Conservation (phyloP, 2,329 filamentous ascomycete genomes). For the Laburnicola sp. region DNA sequence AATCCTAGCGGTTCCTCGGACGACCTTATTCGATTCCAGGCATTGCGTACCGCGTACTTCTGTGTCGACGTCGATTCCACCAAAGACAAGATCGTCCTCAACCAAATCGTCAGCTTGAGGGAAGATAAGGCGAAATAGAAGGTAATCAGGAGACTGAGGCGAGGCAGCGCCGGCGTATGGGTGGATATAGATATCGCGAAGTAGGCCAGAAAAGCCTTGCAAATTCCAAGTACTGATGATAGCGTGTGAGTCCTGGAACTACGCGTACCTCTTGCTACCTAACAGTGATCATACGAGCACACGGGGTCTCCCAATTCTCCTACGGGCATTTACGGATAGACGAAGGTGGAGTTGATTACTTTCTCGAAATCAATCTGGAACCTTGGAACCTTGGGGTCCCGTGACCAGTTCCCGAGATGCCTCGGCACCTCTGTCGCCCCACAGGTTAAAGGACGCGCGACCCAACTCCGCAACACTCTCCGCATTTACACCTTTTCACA, state of each 20-base stretch:
- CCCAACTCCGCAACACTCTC: conserved; percentile 2
- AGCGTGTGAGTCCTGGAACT: no score
- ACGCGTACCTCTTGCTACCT: no score
- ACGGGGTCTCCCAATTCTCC: no score
- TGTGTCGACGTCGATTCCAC: conserved; percentile 73
- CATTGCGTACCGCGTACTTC: conserved; percentile 85
- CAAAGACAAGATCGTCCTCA: conserved; percentile 77
- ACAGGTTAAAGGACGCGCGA: conserved; percentile 1
- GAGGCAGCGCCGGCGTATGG: no score
- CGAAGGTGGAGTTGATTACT: no score
- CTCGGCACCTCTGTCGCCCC: conserved; percentile 5
- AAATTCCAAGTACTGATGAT: no score
- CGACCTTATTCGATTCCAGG: conserved; percentile 80
- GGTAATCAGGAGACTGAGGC: no score
- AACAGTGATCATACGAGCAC: no score
- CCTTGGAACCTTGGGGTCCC: neutral
- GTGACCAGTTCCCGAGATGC: conserved; percentile 6
- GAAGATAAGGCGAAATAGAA: conserved; percentile 62
- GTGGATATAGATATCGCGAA: no score
- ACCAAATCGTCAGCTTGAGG: conserved; percentile 89
- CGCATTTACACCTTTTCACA: neutral
- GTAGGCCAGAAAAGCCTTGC: no score
- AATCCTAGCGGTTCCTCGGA: conserved; percentile 41
- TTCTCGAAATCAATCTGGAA: no score
- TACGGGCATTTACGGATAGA: no score